A percentile compares a stretch with the other conserved stretches of the same genome.
phyloP scores from a whole-genome alignment of 371 early-diverging fungal genomes.

The Mucor indicus region DNA sequence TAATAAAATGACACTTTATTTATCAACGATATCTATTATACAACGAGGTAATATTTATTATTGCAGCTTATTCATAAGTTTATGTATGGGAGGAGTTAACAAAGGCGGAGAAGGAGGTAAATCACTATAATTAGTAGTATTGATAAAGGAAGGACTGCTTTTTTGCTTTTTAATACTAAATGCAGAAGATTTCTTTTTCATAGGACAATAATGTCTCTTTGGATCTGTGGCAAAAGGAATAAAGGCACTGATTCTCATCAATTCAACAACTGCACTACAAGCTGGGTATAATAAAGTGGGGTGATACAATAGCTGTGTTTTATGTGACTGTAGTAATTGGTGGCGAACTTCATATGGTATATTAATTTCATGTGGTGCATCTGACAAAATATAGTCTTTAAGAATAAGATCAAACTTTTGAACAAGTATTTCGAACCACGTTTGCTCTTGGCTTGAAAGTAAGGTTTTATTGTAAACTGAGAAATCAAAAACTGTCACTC shows the following conservation, averaged over 20 bases:
- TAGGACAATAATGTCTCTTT: constrained; percentile 5
- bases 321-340: constrained; percentile 22
- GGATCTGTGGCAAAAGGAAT: constrained; percentile 38
- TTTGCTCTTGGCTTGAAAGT: constrained; percentile 17
- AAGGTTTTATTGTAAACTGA: not conserved
- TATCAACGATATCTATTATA: no score
- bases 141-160: no score
- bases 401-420: constrained; percentile 31
- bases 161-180: no score
- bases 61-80: no score
- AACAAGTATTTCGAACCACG: constrained; percentile 24
- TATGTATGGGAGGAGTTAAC: no score
- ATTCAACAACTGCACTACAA: constrained; percentile 31
- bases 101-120: not conserved
- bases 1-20: no score
- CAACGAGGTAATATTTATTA: no score
- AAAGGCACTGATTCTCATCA: constrained; percentile 38
- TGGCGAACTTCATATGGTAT: constrained; percentile 37
- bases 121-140: no score
- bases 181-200: not conserved
- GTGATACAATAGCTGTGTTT: constrained; percentile 27
- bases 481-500: constrained; percentile 15
- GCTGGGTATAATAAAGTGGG: constrained; percentile 32
- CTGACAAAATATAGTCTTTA: constrained; percentile 22
- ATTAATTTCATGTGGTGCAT: constrained; percentile 42